Conservation (phyloP, 108 stramenopile genomes). For the Craspedostauros australis region DNA sequence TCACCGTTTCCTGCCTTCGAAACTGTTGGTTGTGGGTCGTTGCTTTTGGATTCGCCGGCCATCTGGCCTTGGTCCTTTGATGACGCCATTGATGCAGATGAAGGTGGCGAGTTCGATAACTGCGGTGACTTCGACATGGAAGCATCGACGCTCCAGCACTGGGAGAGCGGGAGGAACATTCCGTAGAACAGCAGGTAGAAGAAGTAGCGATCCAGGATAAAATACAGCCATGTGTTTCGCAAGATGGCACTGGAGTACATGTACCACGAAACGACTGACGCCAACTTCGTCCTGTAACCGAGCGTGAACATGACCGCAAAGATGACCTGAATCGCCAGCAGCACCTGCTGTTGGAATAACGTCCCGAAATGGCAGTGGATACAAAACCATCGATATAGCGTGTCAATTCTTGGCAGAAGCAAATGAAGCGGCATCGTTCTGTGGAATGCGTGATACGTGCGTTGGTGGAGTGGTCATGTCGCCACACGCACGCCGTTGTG, state of each 20-base stretch:
- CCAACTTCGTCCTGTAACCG: slow-evolving; percentile 53
- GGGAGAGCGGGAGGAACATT: slow-evolving; percentile 59
- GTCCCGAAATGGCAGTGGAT: slow-evolving; percentile 67
- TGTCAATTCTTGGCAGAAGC: slow-evolving; percentile 59
- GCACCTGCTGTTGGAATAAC: slow-evolving; percentile 45
- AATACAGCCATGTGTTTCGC: slow-evolving; percentile 81
- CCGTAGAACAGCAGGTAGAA: slow-evolving; percentile 73
- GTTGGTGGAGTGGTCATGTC: too few relatives aligned
- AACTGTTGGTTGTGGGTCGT: slow-evolving; percentile 9
- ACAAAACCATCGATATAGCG: slow-evolving; percentile 57
- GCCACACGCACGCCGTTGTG: too few relatives aligned
- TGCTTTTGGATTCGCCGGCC: not conserved
- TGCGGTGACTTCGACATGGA: too few relatives aligned
- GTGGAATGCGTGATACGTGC: not conserved
- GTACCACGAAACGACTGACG: slow-evolving; percentile 62
- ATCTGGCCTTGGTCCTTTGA: not conserved
- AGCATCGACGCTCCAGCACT: too few relatives aligned
- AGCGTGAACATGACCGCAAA: slow-evolving; percentile 52
- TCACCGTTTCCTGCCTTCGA: too few relatives aligned
- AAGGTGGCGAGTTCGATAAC: too few relatives aligned
- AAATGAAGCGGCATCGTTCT: slow-evolving; percentile 66
- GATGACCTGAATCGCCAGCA: slow-evolving; percentile 53
- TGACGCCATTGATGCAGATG: not conserved
- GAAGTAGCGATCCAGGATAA: slow-evolving; percentile 85
- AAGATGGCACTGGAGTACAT: slow-evolving; percentile 71